phyloP scores from a whole-genome alignment of 2,329 filamentous ascomycete species.

The Paramyrothecium roridum region DNA sequence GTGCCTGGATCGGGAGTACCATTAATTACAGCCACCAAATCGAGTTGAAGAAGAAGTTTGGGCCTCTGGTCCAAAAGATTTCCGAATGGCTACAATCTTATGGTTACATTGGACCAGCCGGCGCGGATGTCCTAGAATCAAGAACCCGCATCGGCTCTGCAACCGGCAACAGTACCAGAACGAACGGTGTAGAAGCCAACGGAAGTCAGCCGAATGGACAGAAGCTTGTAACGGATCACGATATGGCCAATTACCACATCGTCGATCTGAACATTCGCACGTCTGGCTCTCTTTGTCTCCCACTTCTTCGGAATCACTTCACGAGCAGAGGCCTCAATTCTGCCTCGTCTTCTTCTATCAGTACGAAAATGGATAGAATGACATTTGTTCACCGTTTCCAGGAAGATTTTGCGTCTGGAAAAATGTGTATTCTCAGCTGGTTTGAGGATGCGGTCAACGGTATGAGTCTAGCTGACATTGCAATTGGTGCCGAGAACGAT shows the following conservation, averaged over 20 bases:
- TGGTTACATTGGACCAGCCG: slow-evolving; percentile 28
- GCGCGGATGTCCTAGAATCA: slow-evolving; percentile 28
- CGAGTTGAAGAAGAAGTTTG: slow-evolving; percentile 21
- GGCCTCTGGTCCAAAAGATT: slow-evolving; percentile 13
- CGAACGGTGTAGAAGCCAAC: neutral
- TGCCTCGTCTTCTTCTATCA: slow-evolving; percentile 25
- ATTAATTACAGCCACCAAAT: slow-evolving; percentile 27
- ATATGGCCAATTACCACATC: slow-evolving; percentile 15
- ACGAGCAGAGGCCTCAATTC: slow-evolving; percentile 17
- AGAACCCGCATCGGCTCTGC: neutral
- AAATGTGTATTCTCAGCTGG: slow-evolving; percentile 27
- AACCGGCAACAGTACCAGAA: neutral
- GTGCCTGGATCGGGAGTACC: slow-evolving; percentile 28
- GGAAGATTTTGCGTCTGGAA: slow-evolving; percentile 17
- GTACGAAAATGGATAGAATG: slow-evolving; percentile 11
- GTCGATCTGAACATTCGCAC: slow-evolving; percentile 31
- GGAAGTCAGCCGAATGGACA: neutral
- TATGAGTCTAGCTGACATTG: slow-evolving; percentile 24
- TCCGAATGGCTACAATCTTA: slow-evolving; percentile 22
- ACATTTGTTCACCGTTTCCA: slow-evolving; percentile 22
- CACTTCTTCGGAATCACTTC: slow-evolving; percentile 25
- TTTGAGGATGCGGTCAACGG: slow-evolving; percentile 23
- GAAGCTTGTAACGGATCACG: neutral
- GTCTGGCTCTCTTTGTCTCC: slow-evolving; percentile 24
- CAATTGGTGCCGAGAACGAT: slow-evolving; percentile 22